Evolutionary conservation across 106 monocot genomes (phyloP).

Genomic region (Acorus gramineus): DNA sequence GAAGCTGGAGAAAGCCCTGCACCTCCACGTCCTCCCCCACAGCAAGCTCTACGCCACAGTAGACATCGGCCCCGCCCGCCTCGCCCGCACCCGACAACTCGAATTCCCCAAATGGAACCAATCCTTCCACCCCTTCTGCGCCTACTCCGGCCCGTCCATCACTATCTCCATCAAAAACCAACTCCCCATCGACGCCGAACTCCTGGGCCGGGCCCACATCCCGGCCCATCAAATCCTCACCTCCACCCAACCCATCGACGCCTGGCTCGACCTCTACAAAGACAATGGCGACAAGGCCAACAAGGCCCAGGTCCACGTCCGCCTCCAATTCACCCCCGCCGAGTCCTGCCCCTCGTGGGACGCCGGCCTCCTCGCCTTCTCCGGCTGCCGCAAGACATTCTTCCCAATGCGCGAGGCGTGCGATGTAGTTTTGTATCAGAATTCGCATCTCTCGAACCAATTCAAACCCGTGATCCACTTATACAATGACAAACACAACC

Average conservation of each 20-base stretch:
- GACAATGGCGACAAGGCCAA: constrained; percentile 26
- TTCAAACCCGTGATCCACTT: constrained; percentile 29
- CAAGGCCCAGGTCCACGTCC: constrained; percentile 21
- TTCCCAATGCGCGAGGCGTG: constrained; percentile 32
- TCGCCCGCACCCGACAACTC: constrained; percentile 36
- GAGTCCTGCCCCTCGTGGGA: constrained; percentile 27
- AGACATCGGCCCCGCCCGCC: constrained; percentile 47
- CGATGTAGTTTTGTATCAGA: constrained; percentile 45
- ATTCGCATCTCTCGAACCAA: constrained; percentile 27
- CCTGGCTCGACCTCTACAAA: constrained; percentile 30
- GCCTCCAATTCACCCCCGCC: constrained; percentile 23
- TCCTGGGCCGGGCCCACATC: constrained; percentile 39
- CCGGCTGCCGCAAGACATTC: constrained; percentile 23
- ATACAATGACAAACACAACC: not conserved
- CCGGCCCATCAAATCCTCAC: constrained; percentile 19
- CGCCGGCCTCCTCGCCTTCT: constrained; percentile 21
- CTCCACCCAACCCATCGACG: constrained; percentile 18
- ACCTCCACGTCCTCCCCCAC: constrained; percentile 17
- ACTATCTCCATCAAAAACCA: constrained; percentile 43
- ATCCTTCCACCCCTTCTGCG: constrained; percentile 39
- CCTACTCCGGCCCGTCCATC: constrained; percentile 26
- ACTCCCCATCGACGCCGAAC: constrained; percentile 18
- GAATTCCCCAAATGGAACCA: constrained; percentile 56
- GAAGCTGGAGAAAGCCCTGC: constrained; percentile 22
- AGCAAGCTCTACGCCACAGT: constrained; percentile 43